Evolutionary conservation across 805 yeast genomes (phyloP).

Genomic region (Komagataella pseudopastoris): DNA sequence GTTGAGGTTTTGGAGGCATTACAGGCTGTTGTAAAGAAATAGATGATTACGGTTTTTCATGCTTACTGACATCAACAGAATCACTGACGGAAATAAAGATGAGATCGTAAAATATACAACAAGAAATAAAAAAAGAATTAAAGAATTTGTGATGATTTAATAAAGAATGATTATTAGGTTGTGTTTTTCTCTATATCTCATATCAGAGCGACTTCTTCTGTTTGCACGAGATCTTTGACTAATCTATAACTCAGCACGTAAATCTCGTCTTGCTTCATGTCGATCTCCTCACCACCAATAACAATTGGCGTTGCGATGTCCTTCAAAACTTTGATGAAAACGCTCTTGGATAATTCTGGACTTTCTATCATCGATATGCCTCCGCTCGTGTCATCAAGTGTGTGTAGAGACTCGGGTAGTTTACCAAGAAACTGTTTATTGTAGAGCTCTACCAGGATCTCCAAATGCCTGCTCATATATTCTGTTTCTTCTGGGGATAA

Average conservation of each 20-base stretch:
- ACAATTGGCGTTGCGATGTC: constrained; percentile 23
- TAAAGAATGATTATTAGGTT: background rate
- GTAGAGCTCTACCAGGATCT: constrained; percentile 50
- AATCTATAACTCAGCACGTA: constrained; percentile 62
- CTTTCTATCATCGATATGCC: constrained; percentile 61
- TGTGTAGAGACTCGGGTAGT: constrained; percentile 57
- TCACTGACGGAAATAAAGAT: background rate
- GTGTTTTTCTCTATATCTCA: constrained; percentile 6
- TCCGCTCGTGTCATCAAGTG: constrained; percentile 63
- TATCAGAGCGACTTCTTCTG: constrained; percentile 29
- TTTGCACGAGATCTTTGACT: constrained; percentile 23
- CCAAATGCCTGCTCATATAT: constrained; percentile 60
- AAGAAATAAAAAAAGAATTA: background rate
- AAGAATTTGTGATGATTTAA: background rate
- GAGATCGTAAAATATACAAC: background rate
- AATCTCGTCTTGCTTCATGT: constrained; percentile 47
- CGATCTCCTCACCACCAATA: constrained; percentile 43
- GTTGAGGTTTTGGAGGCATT: constrained; percentile 93
- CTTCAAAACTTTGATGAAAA: constrained; percentile 47
- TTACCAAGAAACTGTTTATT: constrained; percentile 50
- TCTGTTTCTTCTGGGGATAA: constrained; percentile 47
- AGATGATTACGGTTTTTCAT: constrained; percentile 9
- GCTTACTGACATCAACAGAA: background rate
- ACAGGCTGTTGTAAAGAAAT: constrained; percentile 60
- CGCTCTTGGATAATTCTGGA: constrained; percentile 69